Evolutionary conservation across 768 basidiomycete genomes (phyloP), one percentile per base, ranked within the genome.

Genomic region (Cystofilobasidium macerans): DNA sequence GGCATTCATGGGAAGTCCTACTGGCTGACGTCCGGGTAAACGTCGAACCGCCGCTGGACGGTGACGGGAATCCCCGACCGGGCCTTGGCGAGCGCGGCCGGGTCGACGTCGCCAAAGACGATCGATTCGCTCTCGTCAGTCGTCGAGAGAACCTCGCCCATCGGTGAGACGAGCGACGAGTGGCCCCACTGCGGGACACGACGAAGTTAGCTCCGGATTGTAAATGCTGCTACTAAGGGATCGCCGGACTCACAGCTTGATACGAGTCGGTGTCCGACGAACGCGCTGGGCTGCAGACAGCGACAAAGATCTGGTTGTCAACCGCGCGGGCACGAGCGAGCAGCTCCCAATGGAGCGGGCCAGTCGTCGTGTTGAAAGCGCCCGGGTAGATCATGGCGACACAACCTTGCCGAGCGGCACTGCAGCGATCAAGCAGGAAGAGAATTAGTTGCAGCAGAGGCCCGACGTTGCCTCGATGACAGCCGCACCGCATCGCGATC

Each of bases 261-360:
- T 98, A 98, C 20, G 72, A 70, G 6, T 81, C 81, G 24, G 89
- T 87, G 13, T 77, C 83, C 70, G 86, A 72, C 70, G 94, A 86
- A 28, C 93, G 82, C 3, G 95, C 94, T 35, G 93, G 92, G 64
- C 91, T 95, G 73, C 91, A 94, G 90, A 93, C 94, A 0, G 88
- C 82, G 69, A 97, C 83, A 78, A 83, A 99, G n/a, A 98, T 83
- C 76, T 98, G 93, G 72, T 98, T 97, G 74, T 99, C 95, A 28
- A 92, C 83, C 8, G 95, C 95, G 65, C 93, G 80, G 64, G 86
- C 85, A 58, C 88, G 82, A 73, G 89, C 88, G 26, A 99, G 80
- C 3, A 99, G 79, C 71, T 92, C 88, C 95, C 95, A 99, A 75
- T 98, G 91, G 56, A 95, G 78, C 0, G 93, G 93, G 0, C 95